These are phyloP conservation scores for Hymenochaete sp. DNA, from an alignment of 1,284 basidiomycete species.

Conservation along the genomic window DNA sequence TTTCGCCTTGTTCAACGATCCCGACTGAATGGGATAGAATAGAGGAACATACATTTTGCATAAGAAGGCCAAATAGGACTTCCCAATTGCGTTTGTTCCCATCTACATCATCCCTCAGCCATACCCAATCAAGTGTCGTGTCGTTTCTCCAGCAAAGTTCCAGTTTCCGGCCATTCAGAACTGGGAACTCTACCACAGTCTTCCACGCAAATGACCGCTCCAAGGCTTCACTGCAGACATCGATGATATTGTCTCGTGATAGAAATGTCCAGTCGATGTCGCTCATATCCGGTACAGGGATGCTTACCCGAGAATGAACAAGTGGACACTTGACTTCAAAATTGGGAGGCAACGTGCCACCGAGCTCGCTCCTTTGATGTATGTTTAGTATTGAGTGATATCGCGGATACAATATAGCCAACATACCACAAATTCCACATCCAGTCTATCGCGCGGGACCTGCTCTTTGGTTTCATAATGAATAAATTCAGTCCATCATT, in stretches of 20 bases:
- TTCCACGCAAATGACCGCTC: slow-evolving; percentile 52
- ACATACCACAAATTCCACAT: slow-evolving; percentile 69
- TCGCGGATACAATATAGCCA: not conserved
- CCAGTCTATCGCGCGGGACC: slow-evolving; percentile 73
- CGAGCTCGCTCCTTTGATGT: slow-evolving; percentile 51
- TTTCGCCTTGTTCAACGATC: slow-evolving; percentile 8
- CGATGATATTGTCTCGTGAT: slow-evolving; percentile 22
- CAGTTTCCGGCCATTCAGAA: slow-evolving; percentile 49
- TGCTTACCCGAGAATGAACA: slow-evolving; percentile 50
- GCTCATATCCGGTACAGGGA: slow-evolving; percentile 52
- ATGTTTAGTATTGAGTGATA: not conserved
- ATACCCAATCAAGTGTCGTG: slow-evolving; percentile 73
- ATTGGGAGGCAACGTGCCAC: slow-evolving; percentile 35
- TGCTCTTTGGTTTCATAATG: slow-evolving; percentile 66
- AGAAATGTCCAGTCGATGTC: slow-evolving; percentile 22
- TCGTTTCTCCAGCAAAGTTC: slow-evolving; percentile 71
- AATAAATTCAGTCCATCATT: slow-evolving; percentile 67
- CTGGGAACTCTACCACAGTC: slow-evolving; percentile 42
- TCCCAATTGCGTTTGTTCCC: slow-evolving; percentile 60
- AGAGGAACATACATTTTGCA: slow-evolving; percentile 46
- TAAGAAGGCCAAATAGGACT: slow-evolving; percentile 63
- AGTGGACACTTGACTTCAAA: slow-evolving; percentile 39
- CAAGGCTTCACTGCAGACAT: slow-evolving; percentile 48
- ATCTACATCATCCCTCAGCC: slow-evolving; percentile 56
- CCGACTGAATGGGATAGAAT: not conserved